These are phyloP conservation scores for Cyberlindnera saturnus DNA, from an alignment of 805 yeast species.

Conservation along the genomic window DNA sequence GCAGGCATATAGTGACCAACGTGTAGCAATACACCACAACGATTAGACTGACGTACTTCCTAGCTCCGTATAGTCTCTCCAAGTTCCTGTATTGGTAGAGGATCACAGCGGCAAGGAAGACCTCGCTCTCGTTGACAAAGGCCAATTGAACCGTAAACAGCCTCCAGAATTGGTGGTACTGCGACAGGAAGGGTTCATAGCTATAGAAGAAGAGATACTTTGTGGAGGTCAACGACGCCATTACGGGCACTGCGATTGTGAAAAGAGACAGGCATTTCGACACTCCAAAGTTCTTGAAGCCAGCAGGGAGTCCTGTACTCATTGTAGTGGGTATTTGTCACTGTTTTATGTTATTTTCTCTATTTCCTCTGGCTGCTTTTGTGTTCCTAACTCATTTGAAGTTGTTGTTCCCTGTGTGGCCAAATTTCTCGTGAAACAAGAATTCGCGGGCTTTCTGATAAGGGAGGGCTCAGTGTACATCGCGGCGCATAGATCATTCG, in stretches of 20 bases:
- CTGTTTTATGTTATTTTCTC: background rate
- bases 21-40: slow-evolving; percentile 13
- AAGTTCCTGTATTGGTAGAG: slow-evolving; percentile 32
- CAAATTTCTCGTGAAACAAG: no score
- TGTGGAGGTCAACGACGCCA: slow-evolving; percentile 29
- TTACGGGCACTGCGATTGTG: slow-evolving; percentile 24
- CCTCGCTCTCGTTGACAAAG: slow-evolving; percentile 28
- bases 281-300: slow-evolving; percentile 31
- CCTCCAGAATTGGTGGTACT: slow-evolving; percentile 27
- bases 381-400: no score
- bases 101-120: slow-evolving; percentile 28
- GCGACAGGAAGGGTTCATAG: slow-evolving; percentile 28
- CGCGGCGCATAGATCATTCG: no score
- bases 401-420: no score
- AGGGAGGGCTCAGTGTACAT: no score
- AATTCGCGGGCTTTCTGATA: no score
- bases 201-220: slow-evolving; percentile 29
- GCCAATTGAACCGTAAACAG: slow-evolving; percentile 21
- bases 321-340: slow-evolving; percentile 3
- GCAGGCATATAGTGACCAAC: slow-evolving; percentile 5
- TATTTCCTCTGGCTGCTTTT: background rate
- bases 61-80: slow-evolving; percentile 33
- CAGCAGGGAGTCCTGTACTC: slow-evolving; percentile 31
- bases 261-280: slow-evolving; percentile 22
- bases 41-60: slow-evolving; percentile 25